These are phyloP conservation scores for Myxozyma monticola DNA, from an alignment of 805 yeast species.

Conservation along the genomic window DNA sequence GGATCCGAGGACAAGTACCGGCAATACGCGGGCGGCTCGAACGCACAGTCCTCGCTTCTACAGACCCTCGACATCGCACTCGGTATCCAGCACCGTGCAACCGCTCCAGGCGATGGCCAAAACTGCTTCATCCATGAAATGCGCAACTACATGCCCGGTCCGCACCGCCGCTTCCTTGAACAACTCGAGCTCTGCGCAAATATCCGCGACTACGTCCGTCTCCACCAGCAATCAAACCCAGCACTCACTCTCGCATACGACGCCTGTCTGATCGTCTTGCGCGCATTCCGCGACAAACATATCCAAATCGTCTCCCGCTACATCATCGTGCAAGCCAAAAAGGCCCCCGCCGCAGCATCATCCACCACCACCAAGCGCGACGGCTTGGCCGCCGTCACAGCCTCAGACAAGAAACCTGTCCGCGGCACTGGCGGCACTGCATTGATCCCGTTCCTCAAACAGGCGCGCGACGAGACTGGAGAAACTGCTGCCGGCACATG, in stretches of 20 bases:
- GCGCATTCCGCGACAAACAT: constrained; percentile 87
- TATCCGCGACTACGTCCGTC: constrained; percentile 63
- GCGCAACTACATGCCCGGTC: constrained; percentile 88
- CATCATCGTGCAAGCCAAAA: constrained; percentile 71
- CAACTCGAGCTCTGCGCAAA: constrained; percentile 59
- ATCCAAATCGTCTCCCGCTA: constrained; percentile 90
- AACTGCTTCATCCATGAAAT: constrained; percentile 67
- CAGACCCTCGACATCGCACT: constrained; percentile 81
- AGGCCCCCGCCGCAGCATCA: constrained; percentile 23
- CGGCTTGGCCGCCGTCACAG: constrained; percentile 52
- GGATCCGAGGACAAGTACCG: constrained; percentile 44
- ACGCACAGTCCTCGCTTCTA: constrained; percentile 88
- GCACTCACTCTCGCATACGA: constrained; percentile 75
- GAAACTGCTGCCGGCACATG: constrained; percentile 89
- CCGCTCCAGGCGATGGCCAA: constrained; percentile 35
- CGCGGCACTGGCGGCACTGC: constrained; percentile 96
- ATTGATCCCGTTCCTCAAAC: constrained; percentile 85
- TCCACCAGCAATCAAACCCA: constrained; percentile 43
- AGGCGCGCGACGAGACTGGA: constrained; percentile 94
- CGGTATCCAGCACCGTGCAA: constrained; percentile 73
- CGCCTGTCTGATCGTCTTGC: constrained; percentile 84
- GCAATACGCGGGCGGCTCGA: constrained; percentile 75
- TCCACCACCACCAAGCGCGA: constrained; percentile 43
- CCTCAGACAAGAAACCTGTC: constrained; percentile 49
- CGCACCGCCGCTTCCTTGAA: constrained; percentile 71